phyloP scores from a whole-genome alignment of 169 alveolate species.

The Prorocentrum cordatum region DNA sequence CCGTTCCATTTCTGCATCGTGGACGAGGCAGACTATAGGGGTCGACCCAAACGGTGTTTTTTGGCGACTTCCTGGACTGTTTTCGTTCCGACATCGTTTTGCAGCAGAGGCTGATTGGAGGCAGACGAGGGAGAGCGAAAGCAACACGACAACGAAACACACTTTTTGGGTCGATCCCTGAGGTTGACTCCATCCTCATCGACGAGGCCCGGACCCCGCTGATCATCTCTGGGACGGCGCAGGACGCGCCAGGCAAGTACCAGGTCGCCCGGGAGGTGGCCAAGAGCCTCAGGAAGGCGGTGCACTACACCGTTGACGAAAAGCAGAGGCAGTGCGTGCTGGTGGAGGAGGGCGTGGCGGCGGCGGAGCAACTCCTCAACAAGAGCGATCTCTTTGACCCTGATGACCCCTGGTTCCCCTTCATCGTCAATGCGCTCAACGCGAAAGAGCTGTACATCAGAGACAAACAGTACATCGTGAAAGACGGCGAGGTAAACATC shows the following conservation, averaged over 20 bases:
- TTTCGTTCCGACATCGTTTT: too few species aligned
- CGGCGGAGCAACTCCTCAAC: constrained; percentile 47
- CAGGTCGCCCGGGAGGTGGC: constrained; percentile 48
- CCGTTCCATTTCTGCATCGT: constrained; percentile 58
- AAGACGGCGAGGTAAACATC: constrained; percentile 52
- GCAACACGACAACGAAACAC: too few species aligned
- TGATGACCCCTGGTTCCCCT: constrained; percentile 67
- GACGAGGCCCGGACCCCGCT: constrained; percentile 67
- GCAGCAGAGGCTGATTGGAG: too few species aligned
- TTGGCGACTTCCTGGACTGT: too few species aligned
- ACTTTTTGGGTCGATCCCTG: too few species aligned
- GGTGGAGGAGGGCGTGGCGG: constrained; percentile 60
- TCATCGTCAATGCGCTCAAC: constrained; percentile 43
- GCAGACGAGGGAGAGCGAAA: too few species aligned
- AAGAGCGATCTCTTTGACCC: constrained; percentile 55
- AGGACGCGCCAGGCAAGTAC: constrained; percentile 44
- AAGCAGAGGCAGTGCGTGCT: constrained; percentile 57
- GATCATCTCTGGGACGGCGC: constrained; percentile 59
- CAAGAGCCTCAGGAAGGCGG: constrained; percentile 7
- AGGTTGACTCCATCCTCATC: constrained; percentile 63
- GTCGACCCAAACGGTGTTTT: too few species aligned
- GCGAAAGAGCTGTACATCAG: constrained; percentile 66
- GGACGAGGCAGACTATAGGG: too few species aligned
- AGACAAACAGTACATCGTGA: constrained; percentile 64
- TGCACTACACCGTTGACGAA: constrained; percentile 69